phyloP scores from a whole-genome alignment of 2,329 filamentous ascomycete genomes.

The Botrytis pseudocinerea region DNA sequence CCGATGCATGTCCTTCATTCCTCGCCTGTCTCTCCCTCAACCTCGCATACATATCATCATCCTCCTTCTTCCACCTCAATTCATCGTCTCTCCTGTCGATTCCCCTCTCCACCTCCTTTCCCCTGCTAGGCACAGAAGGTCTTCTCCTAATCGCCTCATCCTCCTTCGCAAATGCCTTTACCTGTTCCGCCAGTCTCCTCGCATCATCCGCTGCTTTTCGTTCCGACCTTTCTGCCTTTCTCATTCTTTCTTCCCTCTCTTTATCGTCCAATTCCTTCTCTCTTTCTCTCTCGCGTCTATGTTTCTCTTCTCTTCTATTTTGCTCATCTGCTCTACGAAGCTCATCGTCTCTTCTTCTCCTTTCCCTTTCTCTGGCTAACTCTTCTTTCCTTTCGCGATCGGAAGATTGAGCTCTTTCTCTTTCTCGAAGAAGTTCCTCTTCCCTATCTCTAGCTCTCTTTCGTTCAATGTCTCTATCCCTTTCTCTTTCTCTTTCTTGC shows the following conservation, averaged over 20 bases:
- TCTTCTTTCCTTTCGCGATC: neutral
- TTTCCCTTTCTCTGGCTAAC: neutral
- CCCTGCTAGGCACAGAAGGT: conserved; percentile 33
- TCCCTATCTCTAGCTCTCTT: conserved; percentile 6
- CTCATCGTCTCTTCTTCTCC: conserved; percentile 6
- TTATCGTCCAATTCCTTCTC: neutral
- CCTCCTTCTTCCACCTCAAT: neutral
- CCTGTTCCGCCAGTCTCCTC: conserved; percentile 26
- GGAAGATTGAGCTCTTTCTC: neutral
- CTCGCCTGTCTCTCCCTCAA: neutral
- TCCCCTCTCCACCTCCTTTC: conserved; percentile 23
- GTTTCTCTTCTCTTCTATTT: neutral
- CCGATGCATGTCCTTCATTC: neutral
- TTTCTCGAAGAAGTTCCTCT: neutral
- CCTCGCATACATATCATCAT: conserved; percentile 14
- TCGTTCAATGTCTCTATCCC: neutral
- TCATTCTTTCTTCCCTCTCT: conserved; percentile 8
- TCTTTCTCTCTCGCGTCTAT: conserved; percentile 14
- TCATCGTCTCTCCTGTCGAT: conserved; percentile 5
- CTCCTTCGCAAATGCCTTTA: conserved; percentile 30
- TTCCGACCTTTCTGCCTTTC: conserved; percentile 21
- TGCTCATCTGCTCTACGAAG: neutral
- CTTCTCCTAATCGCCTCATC: conserved; percentile 38
- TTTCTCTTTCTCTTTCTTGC: neutral
- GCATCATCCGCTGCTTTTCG: conserved; percentile 24